Percentiles rank a stretch among this genome's conserved stretches.
These are phyloP conservation scores for Boletales sp. DNA, from an alignment of 768 basidiomycete species.

Conservation along the genomic window DNA sequence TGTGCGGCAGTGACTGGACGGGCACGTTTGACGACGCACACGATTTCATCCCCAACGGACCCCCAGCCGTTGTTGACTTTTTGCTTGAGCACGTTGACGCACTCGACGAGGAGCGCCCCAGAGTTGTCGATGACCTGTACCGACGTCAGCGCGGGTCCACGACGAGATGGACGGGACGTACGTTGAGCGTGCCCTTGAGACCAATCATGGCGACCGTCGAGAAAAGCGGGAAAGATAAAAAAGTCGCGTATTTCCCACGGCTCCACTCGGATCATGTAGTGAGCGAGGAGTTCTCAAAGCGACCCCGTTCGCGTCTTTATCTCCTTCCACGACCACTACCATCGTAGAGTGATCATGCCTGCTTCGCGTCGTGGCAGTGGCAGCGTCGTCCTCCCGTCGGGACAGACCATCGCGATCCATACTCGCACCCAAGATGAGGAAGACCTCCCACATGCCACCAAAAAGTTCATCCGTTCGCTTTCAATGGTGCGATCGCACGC, in stretches of 20 bases:
- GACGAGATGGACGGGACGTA: constrained; percentile 31
- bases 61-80: constrained; percentile 97
- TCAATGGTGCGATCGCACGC: not conserved
- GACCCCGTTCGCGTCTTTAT: constrained; percentile 3
- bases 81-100: constrained; percentile 93
- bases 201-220: constrained; percentile 68
- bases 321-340: constrained; percentile 16
- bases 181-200: constrained; percentile 89
- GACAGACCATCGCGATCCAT: constrained; percentile 80
- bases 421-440: constrained; percentile 86
- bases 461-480: constrained; percentile 56
- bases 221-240: constrained; percentile 5
- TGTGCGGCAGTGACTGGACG: constrained; percentile 71
- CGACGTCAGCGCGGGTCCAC: not conserved
- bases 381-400: constrained; percentile 65
- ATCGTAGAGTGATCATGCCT: constrained; percentile 44
- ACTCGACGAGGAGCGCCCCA: constrained; percentile 90
- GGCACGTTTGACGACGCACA: constrained; percentile 91
- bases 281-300: constrained; percentile 12
- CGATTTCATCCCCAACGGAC: constrained; percentile 90
- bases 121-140: constrained; percentile 95
- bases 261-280: not conserved
- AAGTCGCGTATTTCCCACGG: constrained; percentile 27
- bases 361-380: constrained; percentile 77
- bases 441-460: constrained; percentile 89